A percentile compares a stretch with the other conserved stretches of the same genome.
Evolutionary conservation across 2,329 filamentous ascomycete species (phyloP).

Genomic region (Fusarium algeriense): DNA sequence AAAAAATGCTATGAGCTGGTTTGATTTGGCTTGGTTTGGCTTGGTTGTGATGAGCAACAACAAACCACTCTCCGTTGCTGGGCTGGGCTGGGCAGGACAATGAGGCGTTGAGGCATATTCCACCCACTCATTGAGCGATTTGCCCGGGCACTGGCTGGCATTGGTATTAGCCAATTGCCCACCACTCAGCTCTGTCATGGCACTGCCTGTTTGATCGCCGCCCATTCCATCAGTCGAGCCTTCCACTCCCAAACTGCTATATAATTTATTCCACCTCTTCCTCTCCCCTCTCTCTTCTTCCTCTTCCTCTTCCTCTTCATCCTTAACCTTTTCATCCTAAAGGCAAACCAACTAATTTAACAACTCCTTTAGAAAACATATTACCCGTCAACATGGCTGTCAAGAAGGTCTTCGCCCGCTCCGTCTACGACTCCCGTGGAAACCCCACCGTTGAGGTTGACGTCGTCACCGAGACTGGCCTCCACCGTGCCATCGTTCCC

Average conservation of each 20-base stretch:
- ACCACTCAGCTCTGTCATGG: constrained; percentile 15
- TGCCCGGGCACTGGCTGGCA: constrained; percentile 10
- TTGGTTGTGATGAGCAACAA: constrained; percentile 47
- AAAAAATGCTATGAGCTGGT: constrained; percentile 39
- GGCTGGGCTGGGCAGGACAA: constrained; percentile 11
- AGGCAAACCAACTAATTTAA: constrained; percentile 39
- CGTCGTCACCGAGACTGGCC: constrained; percentile 93
- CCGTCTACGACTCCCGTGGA: constrained; percentile 97
- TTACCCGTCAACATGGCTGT: constrained; percentile 79
- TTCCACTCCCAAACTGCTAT: constrained; percentile 32
- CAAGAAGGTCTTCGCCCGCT: constrained; percentile 90
- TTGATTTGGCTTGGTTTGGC: constrained; percentile 29
- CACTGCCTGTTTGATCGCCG: constrained; percentile 33
- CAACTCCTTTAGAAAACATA: constrained; percentile 38
- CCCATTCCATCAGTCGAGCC: constrained; percentile 31
- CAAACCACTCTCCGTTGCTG: constrained; percentile 25
- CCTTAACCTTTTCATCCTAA: constrained; percentile 19
- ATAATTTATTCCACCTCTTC: constrained; percentile 29
- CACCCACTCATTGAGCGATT: constrained; percentile 20
- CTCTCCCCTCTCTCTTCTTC: constrained; percentile 27
- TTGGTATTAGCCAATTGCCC: constrained; percentile 1
- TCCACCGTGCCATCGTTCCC: constrained; percentile 97
- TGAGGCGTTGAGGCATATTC: constrained; percentile 46
- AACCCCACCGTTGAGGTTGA: constrained; percentile 99
- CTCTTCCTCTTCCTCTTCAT: constrained; percentile 24